Evolutionary conservation across 768 basidiomycete genomes (phyloP).

Genomic region (Dioszegia hungarica): DNA sequence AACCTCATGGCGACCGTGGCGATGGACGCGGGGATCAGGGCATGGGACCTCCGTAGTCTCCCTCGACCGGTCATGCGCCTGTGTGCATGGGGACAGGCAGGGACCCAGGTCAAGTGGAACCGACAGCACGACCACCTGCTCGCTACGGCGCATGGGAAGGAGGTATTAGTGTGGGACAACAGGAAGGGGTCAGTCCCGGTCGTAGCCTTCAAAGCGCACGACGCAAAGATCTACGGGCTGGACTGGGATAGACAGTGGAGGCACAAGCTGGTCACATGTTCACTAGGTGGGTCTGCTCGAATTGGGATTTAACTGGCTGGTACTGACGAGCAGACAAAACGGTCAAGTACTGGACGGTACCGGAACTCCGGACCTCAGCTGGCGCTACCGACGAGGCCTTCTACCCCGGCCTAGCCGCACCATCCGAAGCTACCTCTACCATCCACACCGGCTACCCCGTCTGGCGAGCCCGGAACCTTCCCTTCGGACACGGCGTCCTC

Average conservation of each 20-base stretch:
- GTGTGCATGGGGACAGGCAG: conserved; percentile 58
- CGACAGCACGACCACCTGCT: conserved; percentile 76
- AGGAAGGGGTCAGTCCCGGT: conserved; percentile 88
- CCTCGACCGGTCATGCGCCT: conserved; percentile 62
- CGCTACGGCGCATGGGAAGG: conserved; percentile 80
- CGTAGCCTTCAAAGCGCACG: conserved; percentile 69
- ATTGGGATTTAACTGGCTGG: too few species aligned
- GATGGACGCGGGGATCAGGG: conserved; percentile 90
- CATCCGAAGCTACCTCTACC: conserved; percentile 31
- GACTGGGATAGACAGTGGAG: conserved; percentile 78
- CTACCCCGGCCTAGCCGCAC: conserved; percentile 25
- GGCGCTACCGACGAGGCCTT: conserved; percentile 10
- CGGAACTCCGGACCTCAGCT: conserved; percentile 25
- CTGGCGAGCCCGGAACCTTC: conserved; percentile 86
- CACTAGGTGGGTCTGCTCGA: conserved; percentile 53
- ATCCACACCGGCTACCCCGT: conserved; percentile 79
- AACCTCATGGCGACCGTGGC: conserved; percentile 82
- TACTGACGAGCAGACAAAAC: conserved; percentile 63
- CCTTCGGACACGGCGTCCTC: conserved; percentile 84
- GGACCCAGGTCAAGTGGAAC: conserved; percentile 97
- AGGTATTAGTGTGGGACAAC: conserved; percentile 90
- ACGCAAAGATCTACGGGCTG: conserved; percentile 92
- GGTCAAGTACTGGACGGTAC: conserved; percentile 78
- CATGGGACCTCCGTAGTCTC: conserved; percentile 75
- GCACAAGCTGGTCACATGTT: conserved; percentile 88